A percentile compares a stretch with the other conserved stretches of the same genome.
phyloP scores from a whole-genome alignment of 108 stramenopile genomes.

The Cyclostephanos invisitatus region DNA sequence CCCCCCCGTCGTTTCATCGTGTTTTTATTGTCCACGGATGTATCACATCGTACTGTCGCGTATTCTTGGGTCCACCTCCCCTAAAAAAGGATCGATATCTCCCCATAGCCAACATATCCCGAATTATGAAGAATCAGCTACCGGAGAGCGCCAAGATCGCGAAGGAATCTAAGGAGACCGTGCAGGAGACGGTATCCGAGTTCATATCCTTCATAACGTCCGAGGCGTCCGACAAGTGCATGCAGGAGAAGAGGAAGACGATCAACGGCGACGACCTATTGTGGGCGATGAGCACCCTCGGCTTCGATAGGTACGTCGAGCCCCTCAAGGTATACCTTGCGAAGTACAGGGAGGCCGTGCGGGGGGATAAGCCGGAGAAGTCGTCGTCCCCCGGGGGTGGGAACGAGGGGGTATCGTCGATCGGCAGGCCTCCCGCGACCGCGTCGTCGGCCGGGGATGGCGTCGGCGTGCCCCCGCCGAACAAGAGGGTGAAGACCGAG shows the following conservation, averaged over 20 bases:
- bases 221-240: conserved; percentile 97
- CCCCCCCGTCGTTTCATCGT: not conserved
- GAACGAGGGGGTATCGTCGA: not conserved
- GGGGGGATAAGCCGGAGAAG: conserved; percentile 85
- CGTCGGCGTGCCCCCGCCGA: conserved; percentile 26
- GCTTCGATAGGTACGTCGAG: conserved; percentile 99
- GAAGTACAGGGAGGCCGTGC: conserved; percentile 94
- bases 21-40: too few species aligned
- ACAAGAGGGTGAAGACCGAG: conserved; percentile 5
- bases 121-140: conserved; percentile 98
- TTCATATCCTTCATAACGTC: conserved; percentile 99
- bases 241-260: conserved; percentile 99
- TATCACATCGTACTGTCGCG: too few species aligned
- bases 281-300: conserved; percentile 99
- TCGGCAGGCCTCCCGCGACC: conserved; percentile 37
- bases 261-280: conserved; percentile 99
- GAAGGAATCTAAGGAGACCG: conserved; percentile 99
- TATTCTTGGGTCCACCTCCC: too few species aligned
- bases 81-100: conserved; percentile 99
- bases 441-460: conserved; percentile 21
- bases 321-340: conserved; percentile 96
- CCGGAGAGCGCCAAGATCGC: conserved; percentile 99
- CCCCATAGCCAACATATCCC: conserved; percentile 98
- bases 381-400: conserved; percentile 3
- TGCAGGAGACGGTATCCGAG: conserved; percentile 99